phyloP scores from a whole-genome alignment of 2,329 filamentous ascomycete genomes.

The Hypomyces perniciosus region DNA sequence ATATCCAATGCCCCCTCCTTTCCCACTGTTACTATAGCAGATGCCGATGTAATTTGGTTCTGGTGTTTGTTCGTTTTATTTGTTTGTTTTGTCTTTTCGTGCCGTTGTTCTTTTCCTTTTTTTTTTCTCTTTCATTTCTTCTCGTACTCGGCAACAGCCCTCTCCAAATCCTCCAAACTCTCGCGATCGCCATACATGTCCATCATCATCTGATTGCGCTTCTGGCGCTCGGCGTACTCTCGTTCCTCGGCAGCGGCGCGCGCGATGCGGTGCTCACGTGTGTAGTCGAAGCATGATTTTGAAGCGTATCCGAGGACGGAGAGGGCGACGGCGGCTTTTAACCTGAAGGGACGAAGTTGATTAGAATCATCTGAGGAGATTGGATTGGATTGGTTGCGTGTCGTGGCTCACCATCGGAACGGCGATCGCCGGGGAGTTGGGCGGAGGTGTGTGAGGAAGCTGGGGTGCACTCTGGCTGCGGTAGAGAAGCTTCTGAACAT shows the following conservation, averaged over 20 bases:
- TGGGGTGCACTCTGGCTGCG: conserved; percentile 28
- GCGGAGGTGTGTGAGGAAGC: conserved; percentile 27
- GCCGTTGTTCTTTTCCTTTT: neutral
- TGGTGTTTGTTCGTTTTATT: neutral
- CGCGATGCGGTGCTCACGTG: conserved; percentile 22
- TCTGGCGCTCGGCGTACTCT: conserved; percentile 29
- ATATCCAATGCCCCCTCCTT: no score
- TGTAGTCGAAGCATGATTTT: conserved; percentile 27
- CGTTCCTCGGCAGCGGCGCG: conserved; percentile 28
- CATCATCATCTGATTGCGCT: conserved; percentile 38
- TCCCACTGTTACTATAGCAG: no score
- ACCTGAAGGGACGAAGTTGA: conserved; percentile 17
- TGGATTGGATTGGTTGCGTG: neutral
- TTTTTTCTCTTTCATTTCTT: conserved; percentile 20
- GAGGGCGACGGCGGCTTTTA: conserved; percentile 27
- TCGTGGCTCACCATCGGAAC: conserved; percentile 26
- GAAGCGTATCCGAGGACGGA: conserved; percentile 29
- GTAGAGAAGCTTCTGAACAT: conserved; percentile 24
- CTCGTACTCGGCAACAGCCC: conserved; percentile 42
- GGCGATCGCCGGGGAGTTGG: conserved; percentile 24
- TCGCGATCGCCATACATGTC: conserved; percentile 46
- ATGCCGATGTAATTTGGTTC: no score
- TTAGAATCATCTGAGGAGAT: no score
- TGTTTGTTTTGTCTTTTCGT: neutral
- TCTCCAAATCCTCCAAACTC: conserved; percentile 43